These are phyloP conservation scores for Penstemon eatonii DNA, from an alignment of 257 asterid species.

Conservation along the genomic window DNA sequence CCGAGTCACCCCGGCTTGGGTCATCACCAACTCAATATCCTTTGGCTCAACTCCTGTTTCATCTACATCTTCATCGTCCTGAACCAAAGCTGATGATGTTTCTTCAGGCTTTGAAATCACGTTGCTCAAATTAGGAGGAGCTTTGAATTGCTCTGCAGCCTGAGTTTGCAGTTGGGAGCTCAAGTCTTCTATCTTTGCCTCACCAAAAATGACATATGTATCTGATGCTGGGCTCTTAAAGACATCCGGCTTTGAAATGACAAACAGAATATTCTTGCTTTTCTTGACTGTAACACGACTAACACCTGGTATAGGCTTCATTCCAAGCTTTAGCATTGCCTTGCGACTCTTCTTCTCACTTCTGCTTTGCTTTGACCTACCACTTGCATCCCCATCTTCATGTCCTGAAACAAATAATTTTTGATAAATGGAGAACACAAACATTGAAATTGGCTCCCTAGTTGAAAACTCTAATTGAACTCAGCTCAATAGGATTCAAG, in stretches of 20 bases:
- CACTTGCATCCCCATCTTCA: slow-evolving; percentile 31
- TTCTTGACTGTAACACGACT: slow-evolving; percentile 42
- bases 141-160: slow-evolving; percentile 84
- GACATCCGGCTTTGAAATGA: slow-evolving; percentile 78
- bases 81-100: slow-evolving; percentile 32
- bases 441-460: neutral
- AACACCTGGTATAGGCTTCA: slow-evolving; percentile 38
- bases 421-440: neutral
- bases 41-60: slow-evolving; percentile 62
- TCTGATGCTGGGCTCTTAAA: slow-evolving; percentile 80
- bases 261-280: slow-evolving; percentile 50
- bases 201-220: slow-evolving; percentile 75
- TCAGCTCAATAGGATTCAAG: neutral
- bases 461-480: neutral
- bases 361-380: slow-evolving; percentile 42
- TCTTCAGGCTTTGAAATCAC: slow-evolving; percentile 49
- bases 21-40: slow-evolving; percentile 69
- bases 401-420: slow-evolving; percentile 23
- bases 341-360: slow-evolving; percentile 46
- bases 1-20: slow-evolving; percentile 77
- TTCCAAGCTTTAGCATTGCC: slow-evolving; percentile 44
- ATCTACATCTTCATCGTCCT: slow-evolving; percentile 70
- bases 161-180: slow-evolving; percentile 84
- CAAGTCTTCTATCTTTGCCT: slow-evolving; percentile 82
- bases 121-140: slow-evolving; percentile 64